Percentiles rank a stretch among this genome's conserved stretches.
phyloP scores from a whole-genome alignment of 352 stramenopile genomes.

The Pythium biforme region DNA sequence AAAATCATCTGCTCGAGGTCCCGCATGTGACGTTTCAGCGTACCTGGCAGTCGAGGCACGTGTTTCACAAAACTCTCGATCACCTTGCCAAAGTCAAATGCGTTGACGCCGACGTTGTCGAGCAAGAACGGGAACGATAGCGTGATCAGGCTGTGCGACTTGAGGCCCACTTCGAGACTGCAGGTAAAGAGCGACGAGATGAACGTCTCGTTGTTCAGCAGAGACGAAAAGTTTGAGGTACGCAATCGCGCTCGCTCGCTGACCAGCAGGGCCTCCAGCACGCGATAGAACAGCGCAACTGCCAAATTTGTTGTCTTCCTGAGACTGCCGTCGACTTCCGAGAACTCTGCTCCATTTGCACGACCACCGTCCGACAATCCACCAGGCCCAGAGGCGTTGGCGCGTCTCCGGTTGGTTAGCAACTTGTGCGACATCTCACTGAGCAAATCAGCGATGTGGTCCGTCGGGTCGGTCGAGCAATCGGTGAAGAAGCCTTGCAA shows the following conservation, averaged over 20 bases:
- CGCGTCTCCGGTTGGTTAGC: constrained; percentile 37
- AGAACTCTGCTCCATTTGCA: constrained; percentile 24
- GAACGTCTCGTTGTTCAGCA: constrained; percentile 83
- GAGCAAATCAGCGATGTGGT: constrained; percentile 52
- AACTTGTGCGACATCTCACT: constrained; percentile 51
- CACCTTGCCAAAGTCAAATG: constrained; percentile 86
- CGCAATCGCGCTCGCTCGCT: constrained; percentile 67
- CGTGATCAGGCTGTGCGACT: constrained; percentile 83
- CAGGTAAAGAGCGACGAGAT: constrained; percentile 77
- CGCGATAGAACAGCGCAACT: constrained; percentile 76
- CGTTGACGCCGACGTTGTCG: constrained; percentile 69
- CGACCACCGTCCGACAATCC: not conserved
- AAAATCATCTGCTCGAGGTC: constrained; percentile 85
- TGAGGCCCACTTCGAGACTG: constrained; percentile 81
- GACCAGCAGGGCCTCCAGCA: constrained; percentile 73
- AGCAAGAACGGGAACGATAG: constrained; percentile 83
- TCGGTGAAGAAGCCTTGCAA: constrained; percentile 63
- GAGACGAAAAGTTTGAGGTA: constrained; percentile 70
- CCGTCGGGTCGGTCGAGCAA: constrained; percentile 51
- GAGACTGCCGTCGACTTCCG: constrained; percentile 73
- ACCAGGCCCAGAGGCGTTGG: constrained; percentile 10
- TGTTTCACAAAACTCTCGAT: constrained; percentile 89
- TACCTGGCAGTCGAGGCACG: constrained; percentile 60
- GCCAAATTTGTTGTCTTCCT: constrained; percentile 67
- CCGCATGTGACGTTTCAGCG: constrained; percentile 83